Percentiles rank a stretch among this genome's conserved stretches.
phyloP scores from a whole-genome alignment of 1,284 basidiomycete genomes.

The Cryptococcus sp. region DNA sequence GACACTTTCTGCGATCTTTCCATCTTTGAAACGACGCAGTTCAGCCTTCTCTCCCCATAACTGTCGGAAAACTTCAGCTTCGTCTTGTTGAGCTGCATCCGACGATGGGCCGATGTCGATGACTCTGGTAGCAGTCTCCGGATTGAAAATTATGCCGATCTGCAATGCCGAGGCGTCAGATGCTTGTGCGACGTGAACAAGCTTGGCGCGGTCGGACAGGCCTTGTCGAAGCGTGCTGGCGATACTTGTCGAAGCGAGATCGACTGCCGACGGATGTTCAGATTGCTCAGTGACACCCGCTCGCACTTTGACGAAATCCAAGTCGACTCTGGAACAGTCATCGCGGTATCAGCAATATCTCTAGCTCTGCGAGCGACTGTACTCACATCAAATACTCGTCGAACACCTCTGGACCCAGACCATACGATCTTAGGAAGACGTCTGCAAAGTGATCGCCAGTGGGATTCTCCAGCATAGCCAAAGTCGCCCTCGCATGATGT shows the following conservation, averaged over 20 bases:
- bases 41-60: constrained; percentile 94
- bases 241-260: constrained; percentile 62
- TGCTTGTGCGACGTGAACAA: constrained; percentile 60
- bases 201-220: constrained; percentile 67
- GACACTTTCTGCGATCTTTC: constrained; percentile 86
- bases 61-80: constrained; percentile 66
- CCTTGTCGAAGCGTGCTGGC: constrained; percentile 64
- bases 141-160: constrained; percentile 74
- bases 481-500: constrained; percentile 71
- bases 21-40: constrained; percentile 95
- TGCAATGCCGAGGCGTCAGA: constrained; percentile 44
- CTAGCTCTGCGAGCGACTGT: not conserved
- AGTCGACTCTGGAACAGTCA: constrained; percentile 60
- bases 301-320: too few species aligned
- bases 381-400: constrained; percentile 73
- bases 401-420: constrained; percentile 65
- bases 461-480: constrained; percentile 60
- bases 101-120: constrained; percentile 86
- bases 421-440: constrained; percentile 49
- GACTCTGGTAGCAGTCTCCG: constrained; percentile 71
- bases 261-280: constrained; percentile 65
- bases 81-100: constrained; percentile 58
- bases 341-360: constrained; percentile 26
- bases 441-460: constrained; percentile 50
- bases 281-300: not conserved